Conservation (phyloP, 108 stramenopile species). For the Cyclotella distinguenda region DNA sequence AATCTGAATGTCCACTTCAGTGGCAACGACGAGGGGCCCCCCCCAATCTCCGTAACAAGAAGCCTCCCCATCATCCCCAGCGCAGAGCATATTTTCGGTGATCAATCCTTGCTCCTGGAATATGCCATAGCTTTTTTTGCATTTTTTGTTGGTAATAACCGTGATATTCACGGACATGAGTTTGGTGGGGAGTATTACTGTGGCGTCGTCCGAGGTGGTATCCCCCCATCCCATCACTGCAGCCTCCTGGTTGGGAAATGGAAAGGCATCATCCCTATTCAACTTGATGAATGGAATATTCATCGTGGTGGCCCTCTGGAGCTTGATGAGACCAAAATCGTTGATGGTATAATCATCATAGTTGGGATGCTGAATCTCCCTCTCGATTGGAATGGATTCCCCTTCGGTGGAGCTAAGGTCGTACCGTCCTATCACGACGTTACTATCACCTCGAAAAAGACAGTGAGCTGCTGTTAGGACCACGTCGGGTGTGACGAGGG, state of each 20-base stretch:
- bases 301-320: background rate
- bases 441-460: background rate
- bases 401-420: constrained; percentile 6
- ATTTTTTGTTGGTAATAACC: constrained; percentile 27
- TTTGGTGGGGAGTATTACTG: background rate
- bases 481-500: constrained; percentile 42
- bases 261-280: constrained; percentile 26
- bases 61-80: constrained; percentile 24
- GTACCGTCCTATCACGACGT: constrained; percentile 11
- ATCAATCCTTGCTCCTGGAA: constrained; percentile 7
- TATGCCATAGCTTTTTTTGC: constrained; percentile 1
- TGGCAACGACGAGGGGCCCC: constrained; percentile 4
- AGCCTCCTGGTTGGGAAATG: constrained; percentile 19
- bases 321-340: constrained; percentile 14
- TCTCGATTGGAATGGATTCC: constrained; percentile 5
- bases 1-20: background rate
- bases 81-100: constrained; percentile 44
- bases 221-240: constrained; percentile 54
- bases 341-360: constrained; percentile 9
- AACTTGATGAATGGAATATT: constrained; percentile 16
- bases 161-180: constrained; percentile 10
- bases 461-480: constrained; percentile 55
- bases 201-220: background rate
- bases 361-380: constrained; percentile 14
- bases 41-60: constrained; percentile 39